phyloP scores from a whole-genome alignment of 805 yeast genomes.

The Cyberlindnera euphorbiiphila region DNA sequence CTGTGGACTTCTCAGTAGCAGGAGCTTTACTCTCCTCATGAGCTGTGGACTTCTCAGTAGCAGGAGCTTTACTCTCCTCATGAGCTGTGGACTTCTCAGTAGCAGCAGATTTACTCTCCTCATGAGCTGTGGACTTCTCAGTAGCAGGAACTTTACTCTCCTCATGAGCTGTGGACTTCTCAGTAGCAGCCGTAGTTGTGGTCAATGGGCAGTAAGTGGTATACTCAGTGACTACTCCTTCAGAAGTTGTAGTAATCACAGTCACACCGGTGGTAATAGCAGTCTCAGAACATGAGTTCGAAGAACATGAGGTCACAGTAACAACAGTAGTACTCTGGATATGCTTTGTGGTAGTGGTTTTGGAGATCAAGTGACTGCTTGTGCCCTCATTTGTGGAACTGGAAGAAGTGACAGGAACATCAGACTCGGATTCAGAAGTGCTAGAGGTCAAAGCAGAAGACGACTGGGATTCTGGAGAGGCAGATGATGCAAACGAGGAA shows the following conservation, averaged over 20 bases:
- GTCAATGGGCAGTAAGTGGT: conserved; percentile 21
- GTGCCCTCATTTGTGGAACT: no score
- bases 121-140: no score
- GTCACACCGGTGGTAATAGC: conserved; percentile 27
- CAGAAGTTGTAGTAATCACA: conserved; percentile 29
- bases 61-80: no score
- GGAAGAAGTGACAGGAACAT: conserved; percentile 19
- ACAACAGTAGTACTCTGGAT: conserved; percentile 13
- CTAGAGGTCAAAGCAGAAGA: conserved; percentile 8
- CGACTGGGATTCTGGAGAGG: conserved; percentile 4
- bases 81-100: no score
- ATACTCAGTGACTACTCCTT: conserved; percentile 31
- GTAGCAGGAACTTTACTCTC: no score
- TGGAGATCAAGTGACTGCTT: conserved; percentile 7
- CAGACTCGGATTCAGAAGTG: no score
- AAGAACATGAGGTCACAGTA: conserved; percentile 29
- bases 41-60: no score
- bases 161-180: not conserved
- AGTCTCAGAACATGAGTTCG: conserved; percentile 27
- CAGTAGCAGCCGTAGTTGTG: not conserved
- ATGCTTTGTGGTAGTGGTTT: no score
- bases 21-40: no score
- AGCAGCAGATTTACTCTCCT: no score
- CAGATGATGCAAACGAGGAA: conserved; percentile 8
- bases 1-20: no score